Conservation (phyloP, 768 basidiomycete genomes). For the Termitomyces titanicus region DNA sequence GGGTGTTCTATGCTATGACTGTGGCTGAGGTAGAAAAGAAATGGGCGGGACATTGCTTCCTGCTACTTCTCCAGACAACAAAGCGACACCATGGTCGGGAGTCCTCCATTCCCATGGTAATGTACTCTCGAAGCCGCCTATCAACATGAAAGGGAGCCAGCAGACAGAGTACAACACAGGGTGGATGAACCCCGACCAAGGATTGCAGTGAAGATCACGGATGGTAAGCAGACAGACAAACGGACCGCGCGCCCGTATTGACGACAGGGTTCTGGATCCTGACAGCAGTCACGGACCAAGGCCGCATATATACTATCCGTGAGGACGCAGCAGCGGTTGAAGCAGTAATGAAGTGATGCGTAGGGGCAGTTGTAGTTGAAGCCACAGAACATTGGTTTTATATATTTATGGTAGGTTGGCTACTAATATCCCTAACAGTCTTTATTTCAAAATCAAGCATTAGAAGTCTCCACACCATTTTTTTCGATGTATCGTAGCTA, state of each 20-base stretch:
- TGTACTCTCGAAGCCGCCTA: neutral
- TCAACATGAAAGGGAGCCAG: neutral
- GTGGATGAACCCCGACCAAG: slow-evolving; percentile 1
- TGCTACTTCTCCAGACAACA: neutral
- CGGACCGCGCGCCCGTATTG: neutral
- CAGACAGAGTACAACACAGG: slow-evolving; percentile 4
- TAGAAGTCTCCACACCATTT: neutral
- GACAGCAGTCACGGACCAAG: too few relatives aligned
- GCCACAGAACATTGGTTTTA: neutral
- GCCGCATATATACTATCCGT: neutral
- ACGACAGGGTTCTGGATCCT: neutral
- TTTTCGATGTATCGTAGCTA: neutral
- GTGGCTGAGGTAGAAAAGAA: neutral
- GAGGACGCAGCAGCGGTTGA: too few relatives aligned
- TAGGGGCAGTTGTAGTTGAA: neutral
- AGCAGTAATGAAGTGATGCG: neutral
- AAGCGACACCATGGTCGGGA: slow-evolving; percentile 1
- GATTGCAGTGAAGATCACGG: neutral
- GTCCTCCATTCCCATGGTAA: slow-evolving; percentile 5
- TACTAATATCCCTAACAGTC: neutral
- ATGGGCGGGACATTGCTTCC: neutral
- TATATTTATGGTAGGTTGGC: neutral
- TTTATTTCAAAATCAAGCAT: too few relatives aligned
- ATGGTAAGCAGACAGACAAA: neutral
- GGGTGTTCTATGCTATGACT: neutral